Conservation (phyloP, 306 rosid species). For the Myrica gale region DNA sequence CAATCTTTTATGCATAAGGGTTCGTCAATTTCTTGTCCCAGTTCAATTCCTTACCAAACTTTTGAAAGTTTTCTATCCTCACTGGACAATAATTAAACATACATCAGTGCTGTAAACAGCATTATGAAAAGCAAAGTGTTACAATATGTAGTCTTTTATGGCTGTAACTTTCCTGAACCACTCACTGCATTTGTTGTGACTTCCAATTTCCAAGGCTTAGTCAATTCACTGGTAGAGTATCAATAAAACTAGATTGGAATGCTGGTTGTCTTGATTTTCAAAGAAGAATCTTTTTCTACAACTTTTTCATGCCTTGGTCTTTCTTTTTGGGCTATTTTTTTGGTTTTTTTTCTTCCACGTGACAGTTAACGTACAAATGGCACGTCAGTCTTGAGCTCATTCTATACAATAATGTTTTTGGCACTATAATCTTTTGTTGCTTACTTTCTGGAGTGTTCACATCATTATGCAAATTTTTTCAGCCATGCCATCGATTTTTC, state of each 20-base stretch:
- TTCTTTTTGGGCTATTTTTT: not conserved
- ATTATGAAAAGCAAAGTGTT: not conserved
- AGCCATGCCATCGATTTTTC: not conserved
- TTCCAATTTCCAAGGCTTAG: not conserved
- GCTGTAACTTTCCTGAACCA: not conserved
- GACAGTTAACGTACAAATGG: not conserved
- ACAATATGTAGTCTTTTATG: not conserved
- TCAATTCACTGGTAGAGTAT: not conserved
- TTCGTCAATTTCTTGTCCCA: not conserved
- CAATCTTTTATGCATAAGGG: not conserved
- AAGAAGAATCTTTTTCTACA: not conserved
- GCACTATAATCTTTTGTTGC: not conserved
- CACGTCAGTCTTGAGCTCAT: not conserved
- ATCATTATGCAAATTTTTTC: not conserved
- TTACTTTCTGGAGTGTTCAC: not conserved
- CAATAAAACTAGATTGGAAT: not conserved
- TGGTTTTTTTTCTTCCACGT: not conserved
- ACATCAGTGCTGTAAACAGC: not conserved
- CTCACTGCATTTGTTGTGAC: not conserved
- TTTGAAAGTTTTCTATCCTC: not conserved
- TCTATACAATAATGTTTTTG: not conserved
- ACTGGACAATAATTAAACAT: not conserved
- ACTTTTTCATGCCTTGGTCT: not conserved
- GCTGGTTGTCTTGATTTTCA: not conserved
- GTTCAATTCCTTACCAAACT: not conserved